phyloP scores from a whole-genome alignment of 1,284 basidiomycete genomes.

The Neonothopanus nambi region DNA sequence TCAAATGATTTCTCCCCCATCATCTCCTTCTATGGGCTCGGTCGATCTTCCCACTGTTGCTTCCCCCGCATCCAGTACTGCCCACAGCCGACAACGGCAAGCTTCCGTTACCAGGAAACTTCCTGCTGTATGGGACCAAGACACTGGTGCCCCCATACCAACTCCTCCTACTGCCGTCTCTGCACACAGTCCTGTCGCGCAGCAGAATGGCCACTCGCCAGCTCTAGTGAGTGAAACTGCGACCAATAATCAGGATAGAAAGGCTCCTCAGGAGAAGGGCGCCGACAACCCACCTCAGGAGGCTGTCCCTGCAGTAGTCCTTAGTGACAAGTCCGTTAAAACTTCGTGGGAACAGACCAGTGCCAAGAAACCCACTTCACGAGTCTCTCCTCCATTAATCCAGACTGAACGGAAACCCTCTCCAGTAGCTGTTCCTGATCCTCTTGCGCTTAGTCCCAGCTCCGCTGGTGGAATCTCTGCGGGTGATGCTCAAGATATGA shows the following conservation, averaged over 20 bases:
- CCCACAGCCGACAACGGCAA: not conserved
- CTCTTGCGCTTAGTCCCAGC: constrained; percentile 8
- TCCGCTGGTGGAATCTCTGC: constrained; percentile 27
- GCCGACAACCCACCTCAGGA: too few relatives aligned
- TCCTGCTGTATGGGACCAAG: not conserved
- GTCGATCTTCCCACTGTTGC: constrained; percentile 3
- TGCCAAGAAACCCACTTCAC: not conserved
- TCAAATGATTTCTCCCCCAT: constrained; percentile 39
- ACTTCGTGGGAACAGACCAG: not conserved
- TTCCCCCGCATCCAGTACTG: not conserved
- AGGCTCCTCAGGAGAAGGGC: too few relatives aligned
- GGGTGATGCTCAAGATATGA: constrained; percentile 61
- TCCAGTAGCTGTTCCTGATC: constrained; percentile 10
- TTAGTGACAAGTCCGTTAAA: too few relatives aligned
- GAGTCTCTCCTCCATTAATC: constrained; percentile 18
- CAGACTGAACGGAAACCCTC: constrained; percentile 11
- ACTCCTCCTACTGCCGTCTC: not conserved
- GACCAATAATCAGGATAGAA: too few relatives aligned
- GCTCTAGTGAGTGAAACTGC: too few relatives aligned
- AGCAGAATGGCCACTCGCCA: too few relatives aligned
- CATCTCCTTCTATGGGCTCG: constrained; percentile 37
- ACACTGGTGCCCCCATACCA: not conserved
- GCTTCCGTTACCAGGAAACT: not conserved
- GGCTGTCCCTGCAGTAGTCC: too few relatives aligned
- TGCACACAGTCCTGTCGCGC: too few relatives aligned